Evolutionary conservation across 192 early-diverging fungal species (phyloP).

Genomic region (Podila clonocystis): DNA sequence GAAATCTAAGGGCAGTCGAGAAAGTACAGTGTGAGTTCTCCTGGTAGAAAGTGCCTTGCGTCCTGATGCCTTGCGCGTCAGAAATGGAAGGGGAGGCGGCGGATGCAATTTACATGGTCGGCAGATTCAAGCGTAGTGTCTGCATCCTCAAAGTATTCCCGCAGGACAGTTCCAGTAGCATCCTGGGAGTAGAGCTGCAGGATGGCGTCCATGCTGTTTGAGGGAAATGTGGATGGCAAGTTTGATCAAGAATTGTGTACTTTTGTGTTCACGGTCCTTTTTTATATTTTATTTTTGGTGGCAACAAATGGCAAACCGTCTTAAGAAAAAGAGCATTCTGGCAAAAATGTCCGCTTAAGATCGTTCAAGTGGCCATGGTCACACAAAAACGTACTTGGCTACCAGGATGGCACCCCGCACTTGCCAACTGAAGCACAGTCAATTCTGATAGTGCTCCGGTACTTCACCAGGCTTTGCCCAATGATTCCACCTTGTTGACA

Average conservation of each 20-base stretch:
- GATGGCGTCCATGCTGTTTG: constrained; percentile 30
- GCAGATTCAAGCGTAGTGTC: constrained; percentile 8
- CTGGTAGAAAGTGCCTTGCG: neutral
- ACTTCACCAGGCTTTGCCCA: no score
- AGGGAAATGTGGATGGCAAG: neutral
- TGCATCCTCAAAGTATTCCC: constrained; percentile 17
- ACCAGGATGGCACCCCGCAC: no score
- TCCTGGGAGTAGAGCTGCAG: constrained; percentile 32
- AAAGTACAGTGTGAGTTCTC: no score
- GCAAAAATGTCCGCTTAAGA: no score
- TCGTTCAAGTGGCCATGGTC: no score
- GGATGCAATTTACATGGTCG: constrained; percentile 17
- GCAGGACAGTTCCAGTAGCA: constrained; percentile 19
- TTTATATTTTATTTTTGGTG: constrained; percentile 7
- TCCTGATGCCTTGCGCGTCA: neutral
- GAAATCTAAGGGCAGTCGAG: constrained; percentile 12
- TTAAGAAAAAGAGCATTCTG: no score
- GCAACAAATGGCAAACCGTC: neutral
- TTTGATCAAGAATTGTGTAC: neutral
- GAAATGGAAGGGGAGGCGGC: neutral
- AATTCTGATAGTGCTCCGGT: no score
- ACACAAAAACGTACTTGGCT: no score
- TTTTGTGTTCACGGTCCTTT: neutral
- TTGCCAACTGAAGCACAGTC: no score
- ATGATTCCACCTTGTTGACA: no score